Base-by-base conservation (phyloP, 805 yeast genomes). In the Saturnispora galanensis region DNA sequence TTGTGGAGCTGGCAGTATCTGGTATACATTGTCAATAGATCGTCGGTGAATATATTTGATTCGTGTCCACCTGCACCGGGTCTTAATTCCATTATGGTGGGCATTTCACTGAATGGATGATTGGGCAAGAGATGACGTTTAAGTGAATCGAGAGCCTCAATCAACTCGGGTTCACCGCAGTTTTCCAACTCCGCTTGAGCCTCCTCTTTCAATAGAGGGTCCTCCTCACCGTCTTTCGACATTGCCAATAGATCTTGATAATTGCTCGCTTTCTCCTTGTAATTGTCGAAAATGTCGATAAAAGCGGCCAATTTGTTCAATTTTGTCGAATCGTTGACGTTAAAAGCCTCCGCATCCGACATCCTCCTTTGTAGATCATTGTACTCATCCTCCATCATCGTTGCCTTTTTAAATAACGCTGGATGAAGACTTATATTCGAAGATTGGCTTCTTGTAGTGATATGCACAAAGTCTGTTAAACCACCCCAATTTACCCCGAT, bases 61-160 rank as follows among this genome's bases (percentile, higher is more conserved):
- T 93, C 98, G 5, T 80, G 76, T 3, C 98, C 98, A 12, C 98
- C 98, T 2, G 90, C 87, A 7, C 98, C 98, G 0, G 97, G 97
- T 46, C 97, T 71, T 11, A 93, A 64, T 60, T 93, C 98, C 15
- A 93, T 51, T 2, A 93, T 67, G 39, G 95, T 81, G 0, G 93
- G 78, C 49, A 76, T 77, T 38, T 84, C 93, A 3, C 81, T 74
- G 59, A 83, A 84, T 38, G 78, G 80, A 51, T 83, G 81, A 3
- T 84, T 77, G 2, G 97, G 96, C 17, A 90, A 63, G 5, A 93
- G 66, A 35, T 72, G 69, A 5, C 70, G 56, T 47, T 81, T 77
- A n/a, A 85, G 63, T 30, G 64, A 62, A 2, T 62, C 57, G 0
- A 78, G 66, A 1, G 73, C 56, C 9, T 59, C 52, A 3, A 60